Conservation (phyloP, 2,329 filamentous ascomycete species). For the Tolypocladium amazonense region DNA sequence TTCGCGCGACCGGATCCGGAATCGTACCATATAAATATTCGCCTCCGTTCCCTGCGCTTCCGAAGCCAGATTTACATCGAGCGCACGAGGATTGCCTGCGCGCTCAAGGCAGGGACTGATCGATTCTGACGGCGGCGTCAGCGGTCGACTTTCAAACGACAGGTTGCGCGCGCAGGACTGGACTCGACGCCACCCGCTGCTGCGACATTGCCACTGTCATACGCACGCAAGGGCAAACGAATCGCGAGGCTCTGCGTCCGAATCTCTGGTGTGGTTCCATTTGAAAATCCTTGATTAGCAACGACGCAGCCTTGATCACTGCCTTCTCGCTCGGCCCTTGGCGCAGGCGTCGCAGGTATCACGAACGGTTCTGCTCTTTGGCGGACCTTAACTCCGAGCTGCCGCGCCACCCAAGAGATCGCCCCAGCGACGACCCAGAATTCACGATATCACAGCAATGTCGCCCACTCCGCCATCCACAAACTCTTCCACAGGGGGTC, state of each 20-base stretch:
- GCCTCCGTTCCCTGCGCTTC: not conserved
- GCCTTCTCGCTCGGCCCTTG: too few relatives aligned
- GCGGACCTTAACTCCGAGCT: not conserved
- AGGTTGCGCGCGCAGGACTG: not conserved
- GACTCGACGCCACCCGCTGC: not conserved
- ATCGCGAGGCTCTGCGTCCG: not conserved
- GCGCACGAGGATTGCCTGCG: not conserved
- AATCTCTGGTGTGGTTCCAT: not conserved
- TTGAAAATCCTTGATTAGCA: not conserved
- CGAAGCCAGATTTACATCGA: not conserved
- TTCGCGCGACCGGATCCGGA: not conserved
- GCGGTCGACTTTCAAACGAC: not conserved
- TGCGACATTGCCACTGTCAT: not conserved
- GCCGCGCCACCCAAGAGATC: not conserved
- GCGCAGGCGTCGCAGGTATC: not conserved
- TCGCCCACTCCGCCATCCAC: slow-evolving; percentile 70
- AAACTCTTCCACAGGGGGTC: slow-evolving; percentile 62
- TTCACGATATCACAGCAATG: slow-evolving; percentile 36
- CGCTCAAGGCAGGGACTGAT: too few relatives aligned
- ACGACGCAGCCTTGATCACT: not conserved
- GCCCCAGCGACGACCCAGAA: not conserved
- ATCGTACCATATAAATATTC: not conserved
- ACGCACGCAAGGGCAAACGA: not conserved
- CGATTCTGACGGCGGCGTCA: not conserved
- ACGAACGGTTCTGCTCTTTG: not conserved